Conservation (phyloP, 1,284 basidiomycete species). For the Sporisorium sorghi region DNA sequence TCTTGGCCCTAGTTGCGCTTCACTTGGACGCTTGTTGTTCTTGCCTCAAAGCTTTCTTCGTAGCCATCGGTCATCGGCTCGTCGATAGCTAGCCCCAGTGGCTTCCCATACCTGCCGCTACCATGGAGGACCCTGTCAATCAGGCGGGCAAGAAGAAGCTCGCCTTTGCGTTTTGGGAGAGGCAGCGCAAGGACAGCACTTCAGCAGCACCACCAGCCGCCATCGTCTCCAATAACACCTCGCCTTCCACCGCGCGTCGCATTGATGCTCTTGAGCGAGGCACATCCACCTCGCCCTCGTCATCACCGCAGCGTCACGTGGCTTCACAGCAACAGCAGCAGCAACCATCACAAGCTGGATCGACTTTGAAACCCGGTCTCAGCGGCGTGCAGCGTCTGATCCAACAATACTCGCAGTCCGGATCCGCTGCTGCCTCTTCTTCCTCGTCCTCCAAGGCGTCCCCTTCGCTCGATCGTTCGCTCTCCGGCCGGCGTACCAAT, state of each 20-base stretch:
- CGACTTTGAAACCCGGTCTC: conserved; percentile 4
- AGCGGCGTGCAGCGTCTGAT: conserved; percentile 45
- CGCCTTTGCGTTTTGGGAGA: conserved; percentile 48
- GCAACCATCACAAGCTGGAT: not conserved
- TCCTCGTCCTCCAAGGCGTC: conserved; percentile 9
- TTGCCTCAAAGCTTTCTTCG: not conserved
- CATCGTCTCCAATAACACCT: conserved; percentile 6
- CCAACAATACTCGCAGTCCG: conserved; percentile 40
- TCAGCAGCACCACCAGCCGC: not conserved
- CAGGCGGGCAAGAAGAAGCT: conserved; percentile 36
- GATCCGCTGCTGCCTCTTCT: conserved; percentile 4
- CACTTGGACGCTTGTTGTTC: not conserved
- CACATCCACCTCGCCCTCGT: conserved; percentile 9
- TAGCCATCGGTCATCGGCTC: not conserved
- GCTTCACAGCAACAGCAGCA: conserved; percentile 9
- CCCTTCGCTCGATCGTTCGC: conserved; percentile 14
- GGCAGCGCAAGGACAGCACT: conserved; percentile 31
- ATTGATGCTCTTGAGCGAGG: conserved; percentile 15
- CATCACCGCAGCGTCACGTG: conserved; percentile 9
- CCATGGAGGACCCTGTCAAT: conserved; percentile 46
- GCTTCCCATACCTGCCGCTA: not conserved
- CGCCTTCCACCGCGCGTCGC: conserved; percentile 17
- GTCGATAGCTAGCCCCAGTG: not conserved
- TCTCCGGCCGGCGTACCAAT: conserved; percentile 14
- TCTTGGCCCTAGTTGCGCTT: conserved; percentile 3